These are phyloP conservation scores for Guyanaporus albipodus DNA, from an alignment of 768 basidiomycete species.

Conservation along the genomic window DNA sequence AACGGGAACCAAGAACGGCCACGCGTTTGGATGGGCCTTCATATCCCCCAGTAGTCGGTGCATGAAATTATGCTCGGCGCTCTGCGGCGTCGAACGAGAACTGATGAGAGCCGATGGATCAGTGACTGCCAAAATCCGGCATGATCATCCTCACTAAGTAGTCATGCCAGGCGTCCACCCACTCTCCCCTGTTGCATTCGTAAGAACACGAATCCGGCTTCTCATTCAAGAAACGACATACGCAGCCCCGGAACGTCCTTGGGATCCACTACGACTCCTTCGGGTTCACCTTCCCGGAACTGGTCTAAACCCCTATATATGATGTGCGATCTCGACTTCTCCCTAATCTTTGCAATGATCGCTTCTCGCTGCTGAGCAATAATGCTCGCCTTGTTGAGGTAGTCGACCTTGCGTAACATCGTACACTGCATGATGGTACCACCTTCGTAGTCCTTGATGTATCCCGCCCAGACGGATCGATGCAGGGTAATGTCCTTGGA, in stretches of 20 bases:
- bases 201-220: slow-evolving; percentile 9
- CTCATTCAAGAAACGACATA: slow-evolving; percentile 34
- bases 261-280: slow-evolving; percentile 56
- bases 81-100: slow-evolving; percentile 43
- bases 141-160: slow-evolving; percentile 48
- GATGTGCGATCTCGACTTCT: slow-evolving; percentile 82
- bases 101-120: slow-evolving; percentile 8
- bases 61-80: slow-evolving; percentile 64
- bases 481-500: slow-evolving; percentile 95
- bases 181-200: slow-evolving; percentile 61
- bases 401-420: slow-evolving; percentile 90
- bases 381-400: slow-evolving; percentile 74
- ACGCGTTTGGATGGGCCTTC: slow-evolving; percentile 71
- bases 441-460: slow-evolving; percentile 99
- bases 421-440: slow-evolving; percentile 99
- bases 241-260: slow-evolving; percentile 85
- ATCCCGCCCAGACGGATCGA: slow-evolving; percentile 91
- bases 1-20: slow-evolving; percentile 87
- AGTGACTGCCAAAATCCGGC: neutral
- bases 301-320: slow-evolving; percentile 75
- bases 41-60: slow-evolving; percentile 76
- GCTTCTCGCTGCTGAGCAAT: slow-evolving; percentile 84
- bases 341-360: slow-evolving; percentile 81
- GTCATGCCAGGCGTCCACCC: slow-evolving; percentile 90
- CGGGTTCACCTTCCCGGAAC: slow-evolving; percentile 59